These are phyloP conservation scores for Chaetoceros muelleri DNA, from an alignment of 108 stramenopile genomes.

Conservation along the genomic window DNA sequence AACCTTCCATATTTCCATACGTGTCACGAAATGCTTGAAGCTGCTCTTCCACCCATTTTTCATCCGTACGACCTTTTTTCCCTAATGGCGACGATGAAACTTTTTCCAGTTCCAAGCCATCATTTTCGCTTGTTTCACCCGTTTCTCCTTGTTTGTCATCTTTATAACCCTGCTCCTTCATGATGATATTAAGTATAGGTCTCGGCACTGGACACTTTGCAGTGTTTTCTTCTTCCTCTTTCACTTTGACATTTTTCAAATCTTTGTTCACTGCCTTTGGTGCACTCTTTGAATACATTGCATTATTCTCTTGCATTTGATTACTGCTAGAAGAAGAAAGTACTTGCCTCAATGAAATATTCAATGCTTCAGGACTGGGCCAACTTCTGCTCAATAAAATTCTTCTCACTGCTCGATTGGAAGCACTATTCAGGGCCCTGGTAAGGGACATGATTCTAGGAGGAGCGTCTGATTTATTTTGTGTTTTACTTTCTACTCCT, in stretches of 20 bases:
- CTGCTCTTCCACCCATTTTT: constrained; percentile 60
- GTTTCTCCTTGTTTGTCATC: neutral
- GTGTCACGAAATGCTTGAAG: constrained; percentile 48
- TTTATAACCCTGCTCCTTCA: constrained; percentile 10
- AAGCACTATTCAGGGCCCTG: constrained; percentile 68
- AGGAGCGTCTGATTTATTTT: constrained; percentile 1
- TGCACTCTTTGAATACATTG: too few species aligned
- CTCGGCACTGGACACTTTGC: constrained; percentile 82
- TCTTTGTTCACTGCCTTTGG: neutral
- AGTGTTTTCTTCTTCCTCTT: constrained; percentile 1
- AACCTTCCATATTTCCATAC: constrained; percentile 47
- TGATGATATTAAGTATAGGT: constrained; percentile 73
- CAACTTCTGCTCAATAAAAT: constrained; percentile 69
- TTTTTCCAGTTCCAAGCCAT: neutral
- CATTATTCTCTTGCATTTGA: neutral
- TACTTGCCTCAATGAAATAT: constrained; percentile 52
- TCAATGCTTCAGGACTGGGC: constrained; percentile 78
- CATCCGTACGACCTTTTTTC: constrained; percentile 33
- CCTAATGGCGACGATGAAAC: constrained; percentile 15
- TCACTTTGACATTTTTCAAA: neutral
- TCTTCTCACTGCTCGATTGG: constrained; percentile 70
- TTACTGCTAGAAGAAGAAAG: constrained; percentile 22
- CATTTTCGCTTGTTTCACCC: neutral
- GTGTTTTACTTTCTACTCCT: constrained; percentile 1
- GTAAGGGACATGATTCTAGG: constrained; percentile 44